phyloP scores from a whole-genome alignment of 2,329 filamentous ascomycete species.

The Ascochyta clinopodiicola region DNA sequence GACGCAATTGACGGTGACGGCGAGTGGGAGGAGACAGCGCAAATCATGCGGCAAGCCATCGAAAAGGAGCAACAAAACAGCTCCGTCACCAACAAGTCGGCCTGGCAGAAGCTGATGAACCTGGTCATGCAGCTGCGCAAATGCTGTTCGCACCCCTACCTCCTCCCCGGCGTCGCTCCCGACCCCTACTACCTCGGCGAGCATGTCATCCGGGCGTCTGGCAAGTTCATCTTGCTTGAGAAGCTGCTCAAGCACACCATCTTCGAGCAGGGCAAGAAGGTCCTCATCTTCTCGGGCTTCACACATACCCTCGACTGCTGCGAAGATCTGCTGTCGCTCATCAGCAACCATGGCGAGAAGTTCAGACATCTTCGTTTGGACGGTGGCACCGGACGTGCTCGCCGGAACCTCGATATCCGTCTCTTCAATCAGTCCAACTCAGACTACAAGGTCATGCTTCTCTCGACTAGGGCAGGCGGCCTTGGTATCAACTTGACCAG shows the following conservation, averaged over 20 bases:
- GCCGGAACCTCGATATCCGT: conserved; percentile 60
- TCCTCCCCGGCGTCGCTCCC: conserved; percentile 55
- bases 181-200: conserved; percentile 55
- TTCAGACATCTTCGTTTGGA: conserved; percentile 60
- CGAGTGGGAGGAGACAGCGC: conserved; percentile 73
- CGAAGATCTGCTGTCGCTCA: conserved; percentile 58
- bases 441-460: conserved; percentile 61
- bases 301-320: conserved; percentile 59
- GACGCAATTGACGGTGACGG: conserved; percentile 11
- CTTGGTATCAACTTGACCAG: conserved; percentile 62
- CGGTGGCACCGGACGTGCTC: conserved; percentile 56
- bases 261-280: conserved; percentile 59
- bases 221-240: conserved; percentile 63
- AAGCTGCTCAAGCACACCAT: conserved; percentile 59
- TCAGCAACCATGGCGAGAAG: conserved; percentile 48
- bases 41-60: conserved; percentile 94
- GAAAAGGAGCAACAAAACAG: conserved; percentile 44
- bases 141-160: conserved; percentile 62
- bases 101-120: conserved; percentile 61
- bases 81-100: conserved; percentile 34
- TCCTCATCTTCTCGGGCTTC: conserved; percentile 65
- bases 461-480: conserved; percentile 63
- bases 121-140: conserved; percentile 64
- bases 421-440: conserved; percentile 58
- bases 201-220: conserved; percentile 59